Evolutionary conservation across 2,329 filamentous ascomycete species (phyloP).

Genomic region (Hysterium pulicare): DNA sequence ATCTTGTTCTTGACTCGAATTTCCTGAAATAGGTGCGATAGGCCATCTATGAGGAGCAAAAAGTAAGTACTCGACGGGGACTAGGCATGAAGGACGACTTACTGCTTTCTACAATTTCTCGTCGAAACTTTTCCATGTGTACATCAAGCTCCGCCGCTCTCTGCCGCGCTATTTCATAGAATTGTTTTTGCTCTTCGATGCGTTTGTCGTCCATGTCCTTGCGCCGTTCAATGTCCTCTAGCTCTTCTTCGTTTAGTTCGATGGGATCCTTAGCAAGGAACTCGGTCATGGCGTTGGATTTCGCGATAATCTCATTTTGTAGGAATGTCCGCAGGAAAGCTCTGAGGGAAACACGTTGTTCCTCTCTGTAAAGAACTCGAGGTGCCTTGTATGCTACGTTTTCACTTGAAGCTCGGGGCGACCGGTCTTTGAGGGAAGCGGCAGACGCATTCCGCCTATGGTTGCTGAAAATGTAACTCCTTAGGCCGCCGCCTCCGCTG

Average conservation of each 20-base stretch:
- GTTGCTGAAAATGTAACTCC: conserved; percentile 42
- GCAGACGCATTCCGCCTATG: conserved; percentile 43
- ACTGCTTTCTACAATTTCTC: conserved; percentile 70
- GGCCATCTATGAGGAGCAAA: conserved; percentile 73
- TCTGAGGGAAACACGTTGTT: conserved; percentile 83
- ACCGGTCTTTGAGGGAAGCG: conserved; percentile 31
- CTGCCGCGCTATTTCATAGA: conserved; percentile 91
- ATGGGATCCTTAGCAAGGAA: conserved; percentile 76
- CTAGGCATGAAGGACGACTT: conserved; percentile 33
- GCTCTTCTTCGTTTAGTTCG: conserved; percentile 74
- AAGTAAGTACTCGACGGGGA: conserved; percentile 27
- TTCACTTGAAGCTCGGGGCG: conserved; percentile 32
- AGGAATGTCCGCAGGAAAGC: conserved; percentile 86
- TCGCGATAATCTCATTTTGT: conserved; percentile 78
- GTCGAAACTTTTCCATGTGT: conserved; percentile 84
- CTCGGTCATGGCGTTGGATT: conserved; percentile 77
- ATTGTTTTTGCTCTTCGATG: conserved; percentile 86
- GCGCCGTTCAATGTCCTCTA: conserved; percentile 73
- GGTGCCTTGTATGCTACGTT: conserved; percentile 36
- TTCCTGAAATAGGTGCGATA: conserved; percentile 89
- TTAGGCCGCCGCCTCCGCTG: conserved; percentile 33
- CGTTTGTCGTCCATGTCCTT: conserved; percentile 83
- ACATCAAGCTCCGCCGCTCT: conserved; percentile 90
- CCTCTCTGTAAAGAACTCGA: conserved; percentile 74
- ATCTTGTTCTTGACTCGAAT: conserved; percentile 89